These are phyloP conservation scores for Xylariaceae sp. DNA, from an alignment of 2,329 filamentous ascomycete genomes.

Conservation along the genomic window DNA sequence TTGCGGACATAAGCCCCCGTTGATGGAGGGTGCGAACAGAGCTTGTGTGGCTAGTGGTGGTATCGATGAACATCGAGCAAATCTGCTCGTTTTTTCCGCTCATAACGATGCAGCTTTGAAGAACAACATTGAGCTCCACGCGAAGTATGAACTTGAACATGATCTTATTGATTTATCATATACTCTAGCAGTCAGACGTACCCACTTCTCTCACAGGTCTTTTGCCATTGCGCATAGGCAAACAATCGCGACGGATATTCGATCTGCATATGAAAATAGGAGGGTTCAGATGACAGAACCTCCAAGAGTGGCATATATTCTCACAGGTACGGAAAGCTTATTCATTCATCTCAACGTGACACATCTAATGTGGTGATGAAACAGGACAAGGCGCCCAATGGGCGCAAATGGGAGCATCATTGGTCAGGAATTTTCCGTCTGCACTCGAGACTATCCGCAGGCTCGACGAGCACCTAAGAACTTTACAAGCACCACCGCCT, in stretches of 20 bases:
- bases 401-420: slow-evolving; percentile 37
- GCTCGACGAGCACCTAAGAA: slow-evolving; percentile 2
- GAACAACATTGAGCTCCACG: not conserved
- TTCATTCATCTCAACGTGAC: too few relatives aligned
- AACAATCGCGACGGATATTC: too few relatives aligned
- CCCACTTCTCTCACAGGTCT: not conserved
- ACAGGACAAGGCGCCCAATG: slow-evolving; percentile 47
- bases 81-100: not conserved
- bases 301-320: too few relatives aligned
- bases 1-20: not conserved
- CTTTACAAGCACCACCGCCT: not conserved
- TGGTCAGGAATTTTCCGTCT: slow-evolving; percentile 8
- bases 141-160: not conserved
- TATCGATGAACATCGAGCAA: too few relatives aligned
- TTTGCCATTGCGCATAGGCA: slow-evolving; percentile 26
- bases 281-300: too few relatives aligned
- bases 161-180: not conserved
- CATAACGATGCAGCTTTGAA: not conserved
- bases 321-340: too few relatives aligned
- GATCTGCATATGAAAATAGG: too few relatives aligned
- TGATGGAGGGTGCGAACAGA: too few relatives aligned
- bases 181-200: not conserved
- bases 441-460: slow-evolving; percentile 2
- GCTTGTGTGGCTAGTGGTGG: too few relatives aligned
- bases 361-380: too few relatives aligned